Evolutionary conservation across 2,329 filamentous ascomycete species (phyloP).

Genomic region (Bimuria novae-zelandiae): DNA sequence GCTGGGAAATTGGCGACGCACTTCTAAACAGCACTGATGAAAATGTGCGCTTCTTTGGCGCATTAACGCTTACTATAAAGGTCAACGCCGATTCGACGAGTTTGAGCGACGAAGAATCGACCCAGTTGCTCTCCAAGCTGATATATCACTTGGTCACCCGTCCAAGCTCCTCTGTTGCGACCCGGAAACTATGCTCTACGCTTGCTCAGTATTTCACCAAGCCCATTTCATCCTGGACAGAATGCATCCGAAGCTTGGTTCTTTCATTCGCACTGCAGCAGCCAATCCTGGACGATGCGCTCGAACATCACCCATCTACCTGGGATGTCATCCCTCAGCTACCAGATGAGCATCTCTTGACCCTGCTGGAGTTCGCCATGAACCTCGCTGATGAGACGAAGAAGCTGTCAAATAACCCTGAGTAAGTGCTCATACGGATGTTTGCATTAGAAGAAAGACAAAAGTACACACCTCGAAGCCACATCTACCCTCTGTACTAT

Average conservation of each 20-base stretch:
- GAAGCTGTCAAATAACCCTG: conserved; percentile 68
- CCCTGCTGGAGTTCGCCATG: conserved; percentile 67
- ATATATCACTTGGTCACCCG: conserved; percentile 39
- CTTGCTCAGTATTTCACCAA: conserved; percentile 76
- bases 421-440: conserved; percentile 19
- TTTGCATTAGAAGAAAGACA: too few relatives aligned
- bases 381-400: conserved; percentile 68
- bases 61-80: conserved; percentile 90
- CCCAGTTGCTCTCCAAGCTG: conserved; percentile 44
- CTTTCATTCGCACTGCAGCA: conserved; percentile 59
- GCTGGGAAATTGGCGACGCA: conserved; percentile 83
- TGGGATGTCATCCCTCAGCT: conserved; percentile 54
- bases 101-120: conserved; percentile 40
- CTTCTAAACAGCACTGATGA: conserved; percentile 71
- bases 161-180: conserved; percentile 61
- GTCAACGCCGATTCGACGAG: conserved; percentile 80
- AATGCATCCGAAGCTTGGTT: conserved; percentile 67
- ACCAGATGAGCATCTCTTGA: conserved; percentile 57
- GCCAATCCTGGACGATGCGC: conserved; percentile 54
- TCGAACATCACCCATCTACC: conserved; percentile 52
- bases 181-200: conserved; percentile 77
- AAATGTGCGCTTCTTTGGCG: conserved; percentile 88
- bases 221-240: conserved; percentile 69
- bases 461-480: too few relatives aligned
- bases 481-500: too few relatives aligned